These are phyloP conservation scores for Senna tora DNA, from an alignment of 306 rosid species.

Conservation along the genomic window DNA sequence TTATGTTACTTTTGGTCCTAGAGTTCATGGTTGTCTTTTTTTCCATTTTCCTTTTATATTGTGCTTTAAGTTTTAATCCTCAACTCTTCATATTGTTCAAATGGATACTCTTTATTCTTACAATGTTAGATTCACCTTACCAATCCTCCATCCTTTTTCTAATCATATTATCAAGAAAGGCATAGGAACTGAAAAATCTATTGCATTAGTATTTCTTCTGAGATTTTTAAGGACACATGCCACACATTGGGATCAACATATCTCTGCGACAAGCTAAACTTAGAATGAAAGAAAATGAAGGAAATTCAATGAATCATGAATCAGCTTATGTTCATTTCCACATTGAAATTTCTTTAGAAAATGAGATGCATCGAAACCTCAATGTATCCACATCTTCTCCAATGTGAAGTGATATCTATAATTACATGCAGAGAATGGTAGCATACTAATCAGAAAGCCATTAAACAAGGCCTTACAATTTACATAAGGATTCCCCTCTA, in stretches of 20 bases:
- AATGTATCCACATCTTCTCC: constrained; percentile 34
- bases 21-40: constrained; percentile 19
- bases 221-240: background rate
- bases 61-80: constrained; percentile 3
- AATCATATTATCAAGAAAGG: background rate
- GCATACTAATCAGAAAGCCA: constrained; percentile 30
- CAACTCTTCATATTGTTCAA: background rate
- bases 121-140: constrained; percentile 20
- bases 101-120: constrained; percentile 32
- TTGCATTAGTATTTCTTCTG: constrained; percentile 4
- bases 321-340: constrained; percentile 13
- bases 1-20: constrained; percentile 34
- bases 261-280: constrained; percentile 15
- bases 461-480: constrained; percentile 49
- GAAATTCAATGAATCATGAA: background rate
- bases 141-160: background rate
- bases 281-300: background rate
- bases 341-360: background rate
- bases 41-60: background rate
- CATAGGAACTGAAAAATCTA: constrained; percentile 9
- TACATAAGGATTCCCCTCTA: constrained; percentile 47
- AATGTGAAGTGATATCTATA: constrained; percentile 36
- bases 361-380: background rate
- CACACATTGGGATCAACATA: background rate
- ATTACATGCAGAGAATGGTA: constrained; percentile 38